Base-by-base conservation (phyloP, 1,139 yeast species). In the Pichiaceae sp. region DNA sequence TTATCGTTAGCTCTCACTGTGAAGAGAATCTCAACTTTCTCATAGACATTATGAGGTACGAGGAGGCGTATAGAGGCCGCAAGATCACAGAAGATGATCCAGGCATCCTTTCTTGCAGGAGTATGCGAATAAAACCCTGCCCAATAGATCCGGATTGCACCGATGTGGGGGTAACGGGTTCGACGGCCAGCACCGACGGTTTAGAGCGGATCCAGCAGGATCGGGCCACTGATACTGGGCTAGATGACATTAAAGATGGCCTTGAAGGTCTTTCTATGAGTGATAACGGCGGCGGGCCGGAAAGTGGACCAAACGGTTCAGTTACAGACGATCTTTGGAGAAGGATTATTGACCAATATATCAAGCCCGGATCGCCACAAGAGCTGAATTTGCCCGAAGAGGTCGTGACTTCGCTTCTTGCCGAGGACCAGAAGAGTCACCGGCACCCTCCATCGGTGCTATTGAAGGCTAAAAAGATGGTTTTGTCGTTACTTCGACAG, bases 11-110 rank as follows among this genome's bases (percentile, higher is more conserved):
- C 2, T 31, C 43, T 12, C 47, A 47, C 35, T 48, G 52, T 33
- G 23, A 26, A 5, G 53, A 49, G 34, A 49, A 47, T 29, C 32
- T 49, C 18, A 38, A 38, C 9, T 49, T 48, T 30, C 39, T 49
- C 20, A 35, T 42, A 3, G 46, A 41, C 17, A 36, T 48, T 16
- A 40, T 45, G 32, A 31, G 31, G 12, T 48, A 49, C 29, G 49
- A 48, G 35, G 16, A 17, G 7, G 12, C 40, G 17, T 49, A 21
- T 21, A 21, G 52, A 50, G 44, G 46, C 31, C 21, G 29, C 9
- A 6, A 25, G 8, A 7, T 15, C n/a, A 37, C 32, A 17, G 29
- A 27, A 14, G 31, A 32, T 5, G 32, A 31, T 18, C 40, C 43
- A 1, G 27, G 31, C 24, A 36, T 41, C 17, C 30, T 46, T 3